These are phyloP conservation scores for Durusdinium trenchii DNA, from an alignment of 73 alveolate genomes.

Conservation along the genomic window DNA sequence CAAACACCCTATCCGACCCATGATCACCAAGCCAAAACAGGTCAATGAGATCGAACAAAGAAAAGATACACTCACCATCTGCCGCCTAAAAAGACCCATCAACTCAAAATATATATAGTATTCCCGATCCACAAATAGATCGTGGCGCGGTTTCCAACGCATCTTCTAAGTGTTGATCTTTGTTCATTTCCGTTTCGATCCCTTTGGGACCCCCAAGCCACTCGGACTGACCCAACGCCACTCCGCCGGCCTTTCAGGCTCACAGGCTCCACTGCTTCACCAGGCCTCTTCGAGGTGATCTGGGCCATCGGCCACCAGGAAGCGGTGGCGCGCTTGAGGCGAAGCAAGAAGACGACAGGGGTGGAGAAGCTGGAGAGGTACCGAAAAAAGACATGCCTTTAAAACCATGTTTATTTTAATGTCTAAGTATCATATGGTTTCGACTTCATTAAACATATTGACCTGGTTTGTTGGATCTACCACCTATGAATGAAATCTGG, in stretches of 20 bases:
- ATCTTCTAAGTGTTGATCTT: no score
- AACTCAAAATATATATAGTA: no score
- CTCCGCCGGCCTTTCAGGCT: constrained; percentile 12
- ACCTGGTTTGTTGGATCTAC: not conserved
- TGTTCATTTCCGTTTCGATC: no score
- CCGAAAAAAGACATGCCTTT: not conserved
- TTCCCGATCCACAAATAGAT: no score
- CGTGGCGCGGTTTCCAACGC: no score
- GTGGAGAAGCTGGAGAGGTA: not conserved
- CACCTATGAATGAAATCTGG: not conserved
- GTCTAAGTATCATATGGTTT: not conserved
- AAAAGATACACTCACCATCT: no score
- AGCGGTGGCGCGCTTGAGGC: constrained; percentile 63
- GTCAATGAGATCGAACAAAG: no score
- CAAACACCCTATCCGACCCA: no score
- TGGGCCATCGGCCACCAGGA: constrained; percentile 77
- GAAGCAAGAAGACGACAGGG: not conserved
- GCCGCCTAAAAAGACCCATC: no score
- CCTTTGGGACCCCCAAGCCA: no score
- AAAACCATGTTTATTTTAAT: not conserved
- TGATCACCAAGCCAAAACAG: no score
- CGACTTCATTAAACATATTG: not conserved
- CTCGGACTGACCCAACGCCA: no score
- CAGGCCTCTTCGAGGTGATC: constrained; percentile 81
- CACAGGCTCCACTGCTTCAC: constrained; percentile 81